phyloP scores from a whole-genome alignment of 306 rosid species.

The Dryas alaskensis region DNA sequence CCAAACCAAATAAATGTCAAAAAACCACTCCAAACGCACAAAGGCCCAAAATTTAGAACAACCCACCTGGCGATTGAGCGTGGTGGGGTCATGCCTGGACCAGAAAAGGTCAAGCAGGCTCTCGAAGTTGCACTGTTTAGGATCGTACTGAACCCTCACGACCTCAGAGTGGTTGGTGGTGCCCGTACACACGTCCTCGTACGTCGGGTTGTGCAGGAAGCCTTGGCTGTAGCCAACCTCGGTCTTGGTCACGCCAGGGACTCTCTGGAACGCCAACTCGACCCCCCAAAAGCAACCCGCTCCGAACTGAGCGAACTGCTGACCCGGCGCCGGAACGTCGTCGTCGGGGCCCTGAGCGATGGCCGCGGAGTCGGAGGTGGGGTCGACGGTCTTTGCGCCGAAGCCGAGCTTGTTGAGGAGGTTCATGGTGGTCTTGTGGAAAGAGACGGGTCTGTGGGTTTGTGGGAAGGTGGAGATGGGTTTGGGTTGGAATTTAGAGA shows the following conservation, averaged over 20 bases:
- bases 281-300: conserved; percentile 99
- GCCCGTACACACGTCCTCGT: conserved; percentile 84
- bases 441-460: conserved; percentile 33
- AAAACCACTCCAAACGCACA: not conserved
- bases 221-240: conserved; percentile 93
- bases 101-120: conserved; percentile 73
- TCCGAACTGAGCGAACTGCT: conserved; percentile 82
- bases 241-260: conserved; percentile 75
- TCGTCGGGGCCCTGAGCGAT: conserved; percentile 81
- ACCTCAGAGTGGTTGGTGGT: conserved; percentile 69
- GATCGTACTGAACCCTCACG: conserved; percentile 84
- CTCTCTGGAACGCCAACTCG: conserved; percentile 83
- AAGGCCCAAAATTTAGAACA: not conserved
- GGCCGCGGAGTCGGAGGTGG: conserved; percentile 49
- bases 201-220: conserved; percentile 60
- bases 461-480: conserved; percentile 38
- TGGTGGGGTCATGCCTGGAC: conserved; percentile 85
- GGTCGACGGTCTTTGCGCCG: conserved; percentile 52
- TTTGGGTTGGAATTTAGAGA: conserved; percentile 19
- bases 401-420: conserved; percentile 70
- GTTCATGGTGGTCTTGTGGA: conserved; percentile 60
- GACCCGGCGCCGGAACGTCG: conserved; percentile 75
- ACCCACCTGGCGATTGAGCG: conserved; percentile 85
- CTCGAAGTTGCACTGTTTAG: conserved; percentile 59
- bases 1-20: not conserved